phyloP scores from a whole-genome alignment of 345 rosid genomes.

The Populus deltoides region DNA sequence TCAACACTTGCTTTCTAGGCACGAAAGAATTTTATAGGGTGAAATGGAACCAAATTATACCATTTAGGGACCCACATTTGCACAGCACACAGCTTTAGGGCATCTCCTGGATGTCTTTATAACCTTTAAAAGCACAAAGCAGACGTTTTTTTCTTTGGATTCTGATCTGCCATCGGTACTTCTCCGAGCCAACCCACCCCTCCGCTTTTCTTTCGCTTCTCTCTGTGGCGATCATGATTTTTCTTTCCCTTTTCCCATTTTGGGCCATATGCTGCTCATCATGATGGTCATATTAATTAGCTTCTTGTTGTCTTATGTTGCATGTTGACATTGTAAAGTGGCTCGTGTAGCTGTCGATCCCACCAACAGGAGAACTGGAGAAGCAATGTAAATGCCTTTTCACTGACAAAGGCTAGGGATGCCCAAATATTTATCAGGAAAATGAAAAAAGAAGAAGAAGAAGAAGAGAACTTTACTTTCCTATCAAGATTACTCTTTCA shows the following conservation, averaged over 20 bases:
- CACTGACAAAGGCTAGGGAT: background rate
- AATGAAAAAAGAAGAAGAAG: no score
- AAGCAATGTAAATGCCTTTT: background rate
- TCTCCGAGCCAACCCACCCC: conserved; percentile 12
- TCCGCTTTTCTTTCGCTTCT: background rate
- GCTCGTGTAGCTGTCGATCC: background rate
- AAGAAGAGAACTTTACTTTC: no score
- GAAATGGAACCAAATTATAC: conserved; percentile 4
- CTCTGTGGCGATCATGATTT: background rate
- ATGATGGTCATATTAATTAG: conserved; percentile 9
- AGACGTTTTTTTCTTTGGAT: conserved; percentile 22
- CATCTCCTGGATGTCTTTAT: background rate
- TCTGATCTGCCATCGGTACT: conserved; percentile 27
- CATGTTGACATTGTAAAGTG: background rate
- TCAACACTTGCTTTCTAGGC: conserved; percentile 28
- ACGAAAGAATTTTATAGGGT: conserved; percentile 20
- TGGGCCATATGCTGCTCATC: background rate
- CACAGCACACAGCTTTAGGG: conserved; percentile 17
- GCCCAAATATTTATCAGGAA: background rate
- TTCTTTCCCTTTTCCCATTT: background rate
- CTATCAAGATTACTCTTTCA: background rate
- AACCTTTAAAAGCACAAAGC: conserved; percentile 7
- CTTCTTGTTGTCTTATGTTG: conserved; percentile 5
- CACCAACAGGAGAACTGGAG: background rate
- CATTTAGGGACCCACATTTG: conserved; percentile 2